These are phyloP conservation scores for Saccharomyces hybrid DNA, from an alignment of 1,139 yeast species.

Conservation along the genomic window DNA sequence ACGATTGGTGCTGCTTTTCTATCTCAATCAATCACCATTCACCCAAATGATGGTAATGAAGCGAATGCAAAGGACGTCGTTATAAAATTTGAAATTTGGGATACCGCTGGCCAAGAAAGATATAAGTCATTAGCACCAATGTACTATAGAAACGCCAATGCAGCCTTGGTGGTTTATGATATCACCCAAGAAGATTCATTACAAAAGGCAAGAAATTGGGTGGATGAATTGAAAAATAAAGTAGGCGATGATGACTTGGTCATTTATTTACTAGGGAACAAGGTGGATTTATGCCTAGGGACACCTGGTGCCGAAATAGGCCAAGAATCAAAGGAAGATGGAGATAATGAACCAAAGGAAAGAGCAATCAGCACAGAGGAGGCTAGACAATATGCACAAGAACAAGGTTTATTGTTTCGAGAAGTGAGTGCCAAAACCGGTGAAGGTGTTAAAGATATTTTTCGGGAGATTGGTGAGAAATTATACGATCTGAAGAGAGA, in stretches of 20 bases:
- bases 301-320: neutral
- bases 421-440: constrained; percentile 96
- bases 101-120: constrained; percentile 83
- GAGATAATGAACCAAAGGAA: constrained; percentile 33
- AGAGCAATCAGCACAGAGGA: constrained; percentile 49
- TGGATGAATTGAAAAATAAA: constrained; percentile 85
- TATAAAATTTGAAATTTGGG: constrained; percentile 79
- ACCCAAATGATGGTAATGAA: constrained; percentile 7
- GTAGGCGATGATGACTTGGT: constrained; percentile 68
- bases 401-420: constrained; percentile 70
- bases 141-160: constrained; percentile 81
- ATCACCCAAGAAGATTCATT: constrained; percentile 63
- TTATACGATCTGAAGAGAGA: constrained; percentile 34
- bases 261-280: constrained; percentile 79
- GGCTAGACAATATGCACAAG: constrained; percentile 56
- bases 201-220: constrained; percentile 91
- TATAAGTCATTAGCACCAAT: constrained; percentile 77
- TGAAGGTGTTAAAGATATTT: constrained; percentile 69
- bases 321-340: neutral
- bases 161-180: constrained; percentile 75
- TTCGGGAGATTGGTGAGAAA: constrained; percentile 71
- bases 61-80: constrained; percentile 35
- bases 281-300: constrained; percentile 50
- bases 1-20: constrained; percentile 97
- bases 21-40: constrained; percentile 71